A percentile compares a stretch with the other conserved stretches of the same genome.
phyloP scores from a whole-genome alignment of 441 rosid species.

The Geranium incanum region DNA sequence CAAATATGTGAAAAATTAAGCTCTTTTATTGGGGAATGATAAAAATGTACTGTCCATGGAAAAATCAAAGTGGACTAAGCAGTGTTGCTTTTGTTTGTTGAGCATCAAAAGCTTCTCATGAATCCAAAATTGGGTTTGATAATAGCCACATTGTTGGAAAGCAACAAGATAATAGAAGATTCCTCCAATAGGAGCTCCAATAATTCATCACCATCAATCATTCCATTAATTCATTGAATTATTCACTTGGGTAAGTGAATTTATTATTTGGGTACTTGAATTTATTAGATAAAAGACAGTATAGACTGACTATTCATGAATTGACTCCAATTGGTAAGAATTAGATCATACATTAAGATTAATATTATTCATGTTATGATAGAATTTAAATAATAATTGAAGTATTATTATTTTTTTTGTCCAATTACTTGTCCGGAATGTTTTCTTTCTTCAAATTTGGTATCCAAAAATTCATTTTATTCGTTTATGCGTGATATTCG shows the following conservation, averaged over 20 bases:
- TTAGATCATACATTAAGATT: too few relatives aligned
- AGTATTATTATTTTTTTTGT: too few relatives aligned
- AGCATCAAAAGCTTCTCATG: constrained; percentile 1
- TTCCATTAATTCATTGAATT: too few relatives aligned
- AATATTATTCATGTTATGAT: too few relatives aligned
- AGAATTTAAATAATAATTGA: too few relatives aligned
- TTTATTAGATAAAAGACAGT: too few relatives aligned
- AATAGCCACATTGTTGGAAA: neutral
- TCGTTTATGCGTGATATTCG: neutral
- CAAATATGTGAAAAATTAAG: neutral
- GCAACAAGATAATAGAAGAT: neutral
- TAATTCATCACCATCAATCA: neutral
- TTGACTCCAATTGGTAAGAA: too few relatives aligned
- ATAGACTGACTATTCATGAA: too few relatives aligned
- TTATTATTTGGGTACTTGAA: too few relatives aligned
- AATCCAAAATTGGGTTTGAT: neutral
- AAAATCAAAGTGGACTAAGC: constrained; percentile 1
- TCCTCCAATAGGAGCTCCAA: neutral
- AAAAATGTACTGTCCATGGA: neutral
- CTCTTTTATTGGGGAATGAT: neutral
- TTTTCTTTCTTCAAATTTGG: neutral
- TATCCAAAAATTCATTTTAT: neutral
- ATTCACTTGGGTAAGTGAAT: too few relatives aligned
- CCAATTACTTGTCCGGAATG: too few relatives aligned
- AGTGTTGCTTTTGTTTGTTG: constrained; percentile 1